Conservation (phyloP, 108 stramenopile species). For the Craspedostauros australis region DNA sequence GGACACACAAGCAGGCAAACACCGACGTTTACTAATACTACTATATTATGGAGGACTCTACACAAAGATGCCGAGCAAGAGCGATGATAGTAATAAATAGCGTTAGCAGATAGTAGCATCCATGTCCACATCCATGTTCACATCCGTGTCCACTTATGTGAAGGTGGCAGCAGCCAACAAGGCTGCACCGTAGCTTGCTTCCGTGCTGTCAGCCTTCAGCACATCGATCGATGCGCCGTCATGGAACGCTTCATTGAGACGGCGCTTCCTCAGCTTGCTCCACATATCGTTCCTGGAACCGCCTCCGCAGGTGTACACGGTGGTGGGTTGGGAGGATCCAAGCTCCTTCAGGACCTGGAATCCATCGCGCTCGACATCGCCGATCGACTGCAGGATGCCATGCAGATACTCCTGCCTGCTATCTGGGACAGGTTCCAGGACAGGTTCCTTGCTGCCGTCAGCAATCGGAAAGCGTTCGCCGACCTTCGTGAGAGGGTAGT, state of each 20-base stretch:
- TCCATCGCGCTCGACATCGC: conserved; percentile 71
- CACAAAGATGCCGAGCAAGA: too few species aligned
- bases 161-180: conserved; percentile 72
- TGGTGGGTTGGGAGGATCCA: conserved; percentile 71
- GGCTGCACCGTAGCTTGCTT: conserved; percentile 89
- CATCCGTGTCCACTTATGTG: too few species aligned
- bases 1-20: too few species aligned
- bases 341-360: conserved; percentile 69
- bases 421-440: conserved; percentile 61
- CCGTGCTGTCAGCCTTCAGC: conserved; percentile 60
- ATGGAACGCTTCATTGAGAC: conserved; percentile 37
- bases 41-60: too few species aligned
- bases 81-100: too few species aligned
- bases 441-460: conserved; percentile 67
- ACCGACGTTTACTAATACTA: too few species aligned
- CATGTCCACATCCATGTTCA: too few species aligned
- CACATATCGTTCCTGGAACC: conserved; percentile 83
- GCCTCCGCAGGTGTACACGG: conserved; percentile 79
- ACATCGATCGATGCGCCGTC: conserved; percentile 33
- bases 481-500: conserved; percentile 78
- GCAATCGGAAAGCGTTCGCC: conserved; percentile 91
- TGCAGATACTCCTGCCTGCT: conserved; percentile 67
- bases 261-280: conserved; percentile 65
- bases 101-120: too few species aligned
- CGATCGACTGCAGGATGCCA: conserved; percentile 73